A percentile compares a stretch with the other conserved stretches of the same genome.
phyloP scores from a whole-genome alignment of 495 filamentous ascomycete species.

The Cladorrhinum samala region DNA sequence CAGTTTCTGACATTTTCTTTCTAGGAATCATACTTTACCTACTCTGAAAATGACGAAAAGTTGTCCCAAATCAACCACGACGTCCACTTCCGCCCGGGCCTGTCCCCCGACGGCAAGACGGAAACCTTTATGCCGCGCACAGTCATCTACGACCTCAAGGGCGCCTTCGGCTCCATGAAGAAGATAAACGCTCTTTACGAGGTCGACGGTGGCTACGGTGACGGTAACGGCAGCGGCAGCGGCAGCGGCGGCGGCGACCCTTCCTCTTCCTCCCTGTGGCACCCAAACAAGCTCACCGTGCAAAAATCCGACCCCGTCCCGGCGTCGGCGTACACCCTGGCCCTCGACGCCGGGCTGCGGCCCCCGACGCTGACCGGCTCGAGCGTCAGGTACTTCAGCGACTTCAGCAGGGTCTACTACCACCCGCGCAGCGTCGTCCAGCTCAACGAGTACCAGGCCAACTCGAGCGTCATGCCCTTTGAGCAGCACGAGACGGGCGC shows the following conservation, averaged over 20 bases:
- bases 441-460: conserved; percentile 79
- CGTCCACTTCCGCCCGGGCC: conserved; percentile 82
- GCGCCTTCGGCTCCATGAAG: conserved; percentile 78
- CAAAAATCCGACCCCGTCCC: conserved; percentile 62
- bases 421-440: conserved; percentile 86
- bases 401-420: conserved; percentile 85
- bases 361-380: conserved; percentile 58
- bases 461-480: conserved; percentile 71
- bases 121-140: conserved; percentile 92
- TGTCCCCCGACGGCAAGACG: conserved; percentile 64
- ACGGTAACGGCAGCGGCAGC: conserved; percentile 30
- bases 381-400: conserved; percentile 88
- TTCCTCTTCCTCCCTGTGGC: neutral
- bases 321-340: conserved; percentile 66
- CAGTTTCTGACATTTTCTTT: neutral
- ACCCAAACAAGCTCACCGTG: conserved; percentile 34
- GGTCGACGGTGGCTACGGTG: conserved; percentile 42
- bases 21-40: conserved; percentile 98
- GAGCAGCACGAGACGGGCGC: conserved; percentile 74
- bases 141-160: conserved; percentile 92
- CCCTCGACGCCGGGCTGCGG: conserved; percentile 61
- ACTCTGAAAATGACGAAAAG: conserved; percentile 52
- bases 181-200: conserved; percentile 90
- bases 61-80: conserved; percentile 80
- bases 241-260: conserved; percentile 50